phyloP scores from a whole-genome alignment of 176 grass and related monocot species.

The Coix lacrymajobi region DNA sequence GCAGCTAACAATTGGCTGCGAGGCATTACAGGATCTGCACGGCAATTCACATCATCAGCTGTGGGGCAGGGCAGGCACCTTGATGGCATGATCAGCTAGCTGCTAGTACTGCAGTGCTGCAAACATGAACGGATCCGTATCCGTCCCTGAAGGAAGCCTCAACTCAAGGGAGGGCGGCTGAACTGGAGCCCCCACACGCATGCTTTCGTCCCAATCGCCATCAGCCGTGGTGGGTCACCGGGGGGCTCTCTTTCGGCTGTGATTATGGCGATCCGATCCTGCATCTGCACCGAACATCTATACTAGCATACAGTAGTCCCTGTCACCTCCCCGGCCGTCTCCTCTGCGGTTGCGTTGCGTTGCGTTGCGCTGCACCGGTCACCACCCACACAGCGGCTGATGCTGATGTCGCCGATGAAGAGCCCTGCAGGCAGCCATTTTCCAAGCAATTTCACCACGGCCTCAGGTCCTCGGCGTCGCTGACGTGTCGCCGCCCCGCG shows the following conservation, averaged over 20 bases:
- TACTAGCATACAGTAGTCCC: neutral
- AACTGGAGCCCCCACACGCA: neutral
- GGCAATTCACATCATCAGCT: neutral
- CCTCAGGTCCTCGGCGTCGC: neutral
- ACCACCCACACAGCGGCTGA: neutral
- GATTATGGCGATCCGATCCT: neutral
- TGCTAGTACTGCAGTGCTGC: neutral
- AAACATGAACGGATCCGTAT: neutral
- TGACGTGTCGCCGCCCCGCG: neutral
- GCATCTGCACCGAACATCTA: neutral
- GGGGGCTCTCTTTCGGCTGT: constrained; percentile 18
- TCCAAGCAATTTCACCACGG: neutral
- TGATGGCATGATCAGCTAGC: neutral
- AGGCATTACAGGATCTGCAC: neutral
- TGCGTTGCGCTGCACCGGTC: too few relatives aligned
- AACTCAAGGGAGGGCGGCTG: neutral
- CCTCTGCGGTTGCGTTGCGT: neutral
- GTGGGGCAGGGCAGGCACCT: neutral
- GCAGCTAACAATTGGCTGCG: neutral
- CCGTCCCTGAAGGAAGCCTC: neutral
- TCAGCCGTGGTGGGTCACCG: neutral
- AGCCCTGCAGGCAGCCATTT: neutral
- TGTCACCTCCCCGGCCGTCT: neutral
- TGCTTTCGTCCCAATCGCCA: neutral
- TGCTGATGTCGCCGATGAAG: neutral